These are phyloP conservation scores for Scutellaria minor DNA, from an alignment of 257 asterid species.

Conservation along the genomic window DNA sequence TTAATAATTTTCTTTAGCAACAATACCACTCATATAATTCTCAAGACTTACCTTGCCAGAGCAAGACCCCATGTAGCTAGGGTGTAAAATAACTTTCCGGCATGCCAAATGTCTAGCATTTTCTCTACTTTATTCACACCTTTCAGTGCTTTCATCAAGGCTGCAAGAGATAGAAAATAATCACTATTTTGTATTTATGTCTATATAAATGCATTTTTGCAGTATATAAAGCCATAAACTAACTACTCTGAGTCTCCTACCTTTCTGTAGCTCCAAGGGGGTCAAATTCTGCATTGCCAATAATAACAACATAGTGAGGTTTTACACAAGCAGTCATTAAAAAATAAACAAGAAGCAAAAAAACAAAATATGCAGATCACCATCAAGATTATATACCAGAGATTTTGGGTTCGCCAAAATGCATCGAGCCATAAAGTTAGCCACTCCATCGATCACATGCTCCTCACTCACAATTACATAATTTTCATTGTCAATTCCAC, in stretches of 20 bases:
- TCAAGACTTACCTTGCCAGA: constrained; percentile 65
- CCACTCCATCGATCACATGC: constrained; percentile 87
- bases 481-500: constrained; percentile 78
- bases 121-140: constrained; percentile 78
- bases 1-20: background rate
- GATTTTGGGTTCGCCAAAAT: constrained; percentile 73
- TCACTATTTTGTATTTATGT: background rate
- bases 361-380: background rate
- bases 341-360: background rate
- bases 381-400: constrained; percentile 47
- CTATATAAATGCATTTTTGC: background rate
- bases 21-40: background rate
- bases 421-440: constrained; percentile 90
- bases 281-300: constrained; percentile 68
- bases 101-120: constrained; percentile 79
- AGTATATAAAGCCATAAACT: background rate
- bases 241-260: constrained; percentile 40
- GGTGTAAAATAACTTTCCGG: constrained; percentile 76
- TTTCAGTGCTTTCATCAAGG: constrained; percentile 68
- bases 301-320: constrained; percentile 31
- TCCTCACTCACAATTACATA: constrained; percentile 82
- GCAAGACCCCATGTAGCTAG: constrained; percentile 96
- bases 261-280: constrained; percentile 78
- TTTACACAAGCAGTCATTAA: background rate
- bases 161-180: constrained; percentile 47